Percentiles rank a stretch among this genome's conserved stretches.
phyloP scores from a whole-genome alignment of 192 early-diverging fungal genomes.

The Coemansia biformis region DNA sequence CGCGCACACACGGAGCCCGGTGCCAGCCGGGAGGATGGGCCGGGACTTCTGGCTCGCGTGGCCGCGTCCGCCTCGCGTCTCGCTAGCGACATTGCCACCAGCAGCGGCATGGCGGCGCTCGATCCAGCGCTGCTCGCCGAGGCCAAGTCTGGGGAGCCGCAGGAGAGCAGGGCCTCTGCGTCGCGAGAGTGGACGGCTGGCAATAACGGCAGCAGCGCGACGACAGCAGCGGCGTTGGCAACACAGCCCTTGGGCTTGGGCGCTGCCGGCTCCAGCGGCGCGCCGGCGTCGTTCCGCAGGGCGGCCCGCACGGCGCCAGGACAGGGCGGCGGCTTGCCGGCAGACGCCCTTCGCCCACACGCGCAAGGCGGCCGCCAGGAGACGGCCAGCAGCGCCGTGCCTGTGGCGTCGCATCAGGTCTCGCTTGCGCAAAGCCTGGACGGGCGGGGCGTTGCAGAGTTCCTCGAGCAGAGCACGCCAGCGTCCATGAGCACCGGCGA shows the following conservation, averaged over 20 bases:
- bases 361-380: neutral
- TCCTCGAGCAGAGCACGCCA: constrained; percentile 34
- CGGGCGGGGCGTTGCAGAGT: constrained; percentile 25
- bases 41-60: constrained; percentile 17
- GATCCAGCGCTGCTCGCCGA: constrained; percentile 17
- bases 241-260: neutral
- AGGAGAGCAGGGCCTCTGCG: constrained; percentile 4
- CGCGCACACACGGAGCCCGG: neutral
- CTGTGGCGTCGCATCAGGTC: constrained; percentile 81
- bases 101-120: constrained; percentile 4
- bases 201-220: constrained; percentile 9
- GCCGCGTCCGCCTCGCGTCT: constrained; percentile 29
- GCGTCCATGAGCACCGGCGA: constrained; percentile 28
- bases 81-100: constrained; percentile 15
- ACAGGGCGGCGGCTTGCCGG: neutral
- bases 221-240: constrained; percentile 49
- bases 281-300: constrained; percentile 63
- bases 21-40: neutral
- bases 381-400: constrained; percentile 5
- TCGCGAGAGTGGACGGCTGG: constrained; percentile 25
- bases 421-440: constrained; percentile 58
- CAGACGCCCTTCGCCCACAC: neutral
- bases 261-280: constrained; percentile 8
- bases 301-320: constrained; percentile 3
- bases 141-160: constrained; percentile 16